Conservation (phyloP, 2,329 filamentous ascomycete species). For the Apiospora aurea region DNA sequence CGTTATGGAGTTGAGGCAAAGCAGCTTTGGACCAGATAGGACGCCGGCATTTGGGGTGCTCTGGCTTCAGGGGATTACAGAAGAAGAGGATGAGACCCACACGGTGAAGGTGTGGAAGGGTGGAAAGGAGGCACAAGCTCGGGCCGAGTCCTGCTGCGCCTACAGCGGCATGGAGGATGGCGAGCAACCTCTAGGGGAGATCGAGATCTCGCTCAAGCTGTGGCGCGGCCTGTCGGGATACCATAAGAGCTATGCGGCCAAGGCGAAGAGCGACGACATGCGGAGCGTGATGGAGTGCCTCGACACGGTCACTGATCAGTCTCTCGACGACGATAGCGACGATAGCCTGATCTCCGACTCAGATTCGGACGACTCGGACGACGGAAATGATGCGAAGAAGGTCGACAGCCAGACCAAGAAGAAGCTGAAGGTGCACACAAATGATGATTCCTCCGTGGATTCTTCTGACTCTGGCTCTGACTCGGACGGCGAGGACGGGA, state of each 20-base stretch:
- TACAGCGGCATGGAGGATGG: constrained; percentile 56
- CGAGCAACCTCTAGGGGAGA: constrained; percentile 61
- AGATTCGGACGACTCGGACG: constrained; percentile 30
- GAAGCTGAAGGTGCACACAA: constrained; percentile 43
- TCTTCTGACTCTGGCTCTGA: constrained; percentile 45
- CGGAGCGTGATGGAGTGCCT: constrained; percentile 69
- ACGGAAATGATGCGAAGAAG: constrained; percentile 20
- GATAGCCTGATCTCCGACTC: constrained; percentile 25
- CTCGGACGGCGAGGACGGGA: constrained; percentile 29
- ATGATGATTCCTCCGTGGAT: constrained; percentile 41
- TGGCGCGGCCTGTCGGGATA: constrained; percentile 67
- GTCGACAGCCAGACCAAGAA: constrained; percentile 34
- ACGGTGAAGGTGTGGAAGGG: constrained; percentile 72
- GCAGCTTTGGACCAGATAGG: constrained; percentile 58
- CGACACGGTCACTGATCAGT: constrained; percentile 65
- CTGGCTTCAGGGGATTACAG: constrained; percentile 73
- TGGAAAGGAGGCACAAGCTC: constrained; percentile 56
- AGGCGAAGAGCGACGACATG: constrained; percentile 59
- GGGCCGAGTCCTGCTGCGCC: constrained; percentile 44
- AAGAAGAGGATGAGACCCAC: constrained; percentile 69
- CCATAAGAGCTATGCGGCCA: constrained; percentile 60
- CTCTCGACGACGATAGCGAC: constrained; percentile 41
- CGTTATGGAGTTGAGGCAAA: constrained; percentile 66
- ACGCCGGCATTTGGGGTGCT: constrained; percentile 68
- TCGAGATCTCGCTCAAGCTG: constrained; percentile 65